These are phyloP conservation scores for Alternaria panax DNA, from an alignment of 2,329 filamentous ascomycete genomes.

Conservation along the genomic window DNA sequence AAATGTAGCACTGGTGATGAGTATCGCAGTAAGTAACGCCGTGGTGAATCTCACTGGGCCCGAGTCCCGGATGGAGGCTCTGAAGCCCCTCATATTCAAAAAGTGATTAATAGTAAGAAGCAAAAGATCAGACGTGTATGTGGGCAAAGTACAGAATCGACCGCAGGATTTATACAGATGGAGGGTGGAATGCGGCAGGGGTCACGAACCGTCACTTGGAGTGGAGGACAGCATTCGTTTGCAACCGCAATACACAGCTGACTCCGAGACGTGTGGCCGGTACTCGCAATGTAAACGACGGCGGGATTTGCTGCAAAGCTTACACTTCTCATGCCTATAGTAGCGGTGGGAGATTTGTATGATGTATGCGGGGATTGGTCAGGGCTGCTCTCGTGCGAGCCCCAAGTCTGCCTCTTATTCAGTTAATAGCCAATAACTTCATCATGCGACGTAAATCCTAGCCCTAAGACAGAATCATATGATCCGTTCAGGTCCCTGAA, in stretches of 20 bases:
- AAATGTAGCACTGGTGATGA: constrained; percentile 23
- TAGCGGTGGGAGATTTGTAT: neutral
- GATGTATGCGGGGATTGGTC: neutral
- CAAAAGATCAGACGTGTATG: neutral
- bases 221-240: constrained; percentile 3
- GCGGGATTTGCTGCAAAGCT: neutral
- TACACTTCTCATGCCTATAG: neutral
- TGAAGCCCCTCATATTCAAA: neutral
- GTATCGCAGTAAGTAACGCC: constrained; percentile 16
- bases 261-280: neutral
- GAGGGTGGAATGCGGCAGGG: constrained; percentile 2
- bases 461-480: neutral
- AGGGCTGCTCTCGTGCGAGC: neutral
- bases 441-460: neutral
- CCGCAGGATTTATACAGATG: neutral
- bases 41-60: constrained; percentile 8
- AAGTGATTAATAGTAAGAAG: neutral
- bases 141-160: neutral
- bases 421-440: neutral
- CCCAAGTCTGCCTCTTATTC: neutral
- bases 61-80: constrained; percentile 4
- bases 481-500: neutral
- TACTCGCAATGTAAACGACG: neutral
- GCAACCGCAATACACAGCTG: neutral
- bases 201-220: neutral